These are phyloP conservation scores for Podaxis sp. DNA, from an alignment of 768 basidiomycete species.

Conservation along the genomic window DNA sequence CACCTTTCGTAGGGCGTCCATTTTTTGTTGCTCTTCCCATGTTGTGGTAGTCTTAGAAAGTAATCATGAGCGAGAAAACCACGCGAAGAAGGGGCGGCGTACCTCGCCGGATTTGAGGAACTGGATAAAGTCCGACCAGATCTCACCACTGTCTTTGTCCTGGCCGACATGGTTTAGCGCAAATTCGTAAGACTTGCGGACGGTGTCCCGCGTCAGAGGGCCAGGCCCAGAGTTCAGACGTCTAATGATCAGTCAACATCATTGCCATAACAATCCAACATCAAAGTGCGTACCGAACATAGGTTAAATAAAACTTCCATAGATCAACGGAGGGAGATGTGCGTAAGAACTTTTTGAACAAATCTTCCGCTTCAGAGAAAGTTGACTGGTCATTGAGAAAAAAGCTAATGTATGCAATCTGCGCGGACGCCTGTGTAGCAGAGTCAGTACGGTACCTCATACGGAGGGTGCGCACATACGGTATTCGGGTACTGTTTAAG, in stretches of 20 bases:
- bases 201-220: constrained; percentile 65
- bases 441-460: neutral
- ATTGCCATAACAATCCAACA: constrained; percentile 16
- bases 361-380: constrained; percentile 73
- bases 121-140: constrained; percentile 93
- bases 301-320: constrained; percentile 91
- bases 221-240: constrained; percentile 53
- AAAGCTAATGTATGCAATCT: constrained; percentile 81
- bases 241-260: constrained; percentile 29
- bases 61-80: neutral
- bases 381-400: constrained; percentile 59
- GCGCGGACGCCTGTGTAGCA: constrained; percentile 63
- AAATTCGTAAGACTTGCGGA: constrained; percentile 90
- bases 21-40: constrained; percentile 95
- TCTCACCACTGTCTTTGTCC: constrained; percentile 87
- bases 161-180: constrained; percentile 85
- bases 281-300: constrained; percentile 67
- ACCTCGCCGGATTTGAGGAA: constrained; percentile 82
- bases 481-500: constrained; percentile 88
- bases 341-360: constrained; percentile 87
- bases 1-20: constrained; percentile 86
- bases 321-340: constrained; percentile 85
- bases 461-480: constrained; percentile 45
- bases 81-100: constrained; percentile 19
- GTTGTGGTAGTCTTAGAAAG: constrained; percentile 57